Base-by-base conservation (phyloP, 257 asterid species). In the Penstemon eatonii region DNA sequence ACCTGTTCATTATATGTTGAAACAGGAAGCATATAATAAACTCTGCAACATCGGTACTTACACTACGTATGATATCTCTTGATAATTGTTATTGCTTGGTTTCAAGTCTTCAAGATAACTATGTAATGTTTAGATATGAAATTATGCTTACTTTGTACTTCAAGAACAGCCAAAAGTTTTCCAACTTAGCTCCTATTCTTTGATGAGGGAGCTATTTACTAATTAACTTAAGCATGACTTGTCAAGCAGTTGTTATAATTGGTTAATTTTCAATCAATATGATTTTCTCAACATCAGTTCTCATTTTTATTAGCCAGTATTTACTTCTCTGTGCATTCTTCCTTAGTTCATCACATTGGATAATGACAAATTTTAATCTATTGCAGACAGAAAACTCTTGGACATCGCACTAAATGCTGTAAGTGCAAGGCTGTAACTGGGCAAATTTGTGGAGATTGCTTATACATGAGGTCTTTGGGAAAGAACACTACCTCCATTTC, bases 401-500 rank as follows among this genome's bases (percentile, higher is more conserved):
- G 90, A 67, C 78, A n/a, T 42, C 92, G 46, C 50, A 85, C 89
- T 37, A 59, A 68, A 5, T 89, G 96, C 89, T 70, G 78, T 81
- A 81, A 81, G 69, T 89, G 95, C 87, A 54, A 66, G 63, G 1
- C 12, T 5, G 77, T 58, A 33, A 50, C 75, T 3, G 92, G 96
- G 59, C 92, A 87, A 75, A 51, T 89, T 9, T 89, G 96, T 80
- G 96, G 95, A 80, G 96, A 89, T 76, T 89, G 92, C 83, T 77
- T 89, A 25, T 83, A 76, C 86, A 83, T 13, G 80, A 86, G 95
- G 96, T 89, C 70, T 56, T 64, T 71, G 53, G 60, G 49, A 25
- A 56, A 19, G 9, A 49, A 68, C 57, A 11, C 8, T 64, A 63
- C n/a, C 43, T 44, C 50, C 49, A 3, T 58, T 12, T 41, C 36